Evolutionary conservation across 495 filamentous ascomycete species (phyloP).

Genomic region (Cladorrhinum samala): DNA sequence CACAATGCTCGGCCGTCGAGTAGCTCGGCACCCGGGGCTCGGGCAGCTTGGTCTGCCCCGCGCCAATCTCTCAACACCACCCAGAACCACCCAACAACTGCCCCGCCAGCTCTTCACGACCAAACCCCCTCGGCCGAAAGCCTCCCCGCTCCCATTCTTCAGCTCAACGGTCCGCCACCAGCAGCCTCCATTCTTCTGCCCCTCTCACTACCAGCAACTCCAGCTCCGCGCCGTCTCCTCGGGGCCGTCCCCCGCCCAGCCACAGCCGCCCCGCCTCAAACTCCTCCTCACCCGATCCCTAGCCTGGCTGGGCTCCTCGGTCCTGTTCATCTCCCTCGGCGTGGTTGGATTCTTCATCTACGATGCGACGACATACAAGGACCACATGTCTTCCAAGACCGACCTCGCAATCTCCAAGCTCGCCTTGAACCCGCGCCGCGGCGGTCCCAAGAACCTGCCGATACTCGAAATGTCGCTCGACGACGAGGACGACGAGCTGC

Average conservation of each 20-base stretch:
- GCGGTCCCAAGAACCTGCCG: constrained; percentile 93
- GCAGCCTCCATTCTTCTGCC: too few species aligned
- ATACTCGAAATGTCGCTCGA: constrained; percentile 82
- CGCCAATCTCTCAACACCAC: not conserved
- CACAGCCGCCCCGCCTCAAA: constrained; percentile 31
- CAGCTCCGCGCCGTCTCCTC: constrained; percentile 35
- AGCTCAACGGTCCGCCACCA: constrained; percentile 14
- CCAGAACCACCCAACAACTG: not conserved
- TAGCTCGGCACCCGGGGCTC: constrained; percentile 8
- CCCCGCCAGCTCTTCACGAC: not conserved
- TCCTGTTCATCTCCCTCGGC: constrained; percentile 38
- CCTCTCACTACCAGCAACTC: constrained; percentile 40
- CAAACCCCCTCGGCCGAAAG: not conserved
- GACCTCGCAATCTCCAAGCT: constrained; percentile 79
- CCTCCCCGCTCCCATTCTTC: not conserved
- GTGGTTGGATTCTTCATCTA: constrained; percentile 88
- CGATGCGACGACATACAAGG: constrained; percentile 85
- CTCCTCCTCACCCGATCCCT: constrained; percentile 45
- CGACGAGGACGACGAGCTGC: constrained; percentile 73
- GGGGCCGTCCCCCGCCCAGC: too few species aligned
- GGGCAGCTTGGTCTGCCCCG: not conserved
- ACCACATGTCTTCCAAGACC: constrained; percentile 46
- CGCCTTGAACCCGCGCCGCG: constrained; percentile 72
- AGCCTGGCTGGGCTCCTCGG: constrained; percentile 43
- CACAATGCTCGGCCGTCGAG: constrained; percentile 10